These are phyloP conservation scores for Cryptococcus sp. DNA, from an alignment of 1,284 basidiomycete species.

Conservation along the genomic window DNA sequence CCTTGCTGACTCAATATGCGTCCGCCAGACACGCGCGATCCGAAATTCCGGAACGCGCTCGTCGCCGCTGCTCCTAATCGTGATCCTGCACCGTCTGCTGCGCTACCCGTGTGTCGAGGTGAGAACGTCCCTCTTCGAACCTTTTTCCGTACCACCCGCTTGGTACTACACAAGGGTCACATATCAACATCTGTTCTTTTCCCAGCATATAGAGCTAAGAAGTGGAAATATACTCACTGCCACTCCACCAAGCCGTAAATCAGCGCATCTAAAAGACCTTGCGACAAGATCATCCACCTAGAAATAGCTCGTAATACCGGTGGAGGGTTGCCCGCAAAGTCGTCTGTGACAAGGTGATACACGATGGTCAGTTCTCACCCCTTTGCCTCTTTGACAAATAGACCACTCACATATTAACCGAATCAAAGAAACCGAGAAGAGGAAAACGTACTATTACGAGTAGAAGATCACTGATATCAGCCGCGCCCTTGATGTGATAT, in stretches of 20 bases:
- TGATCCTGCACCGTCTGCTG: neutral
- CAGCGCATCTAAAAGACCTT: constrained; percentile 50
- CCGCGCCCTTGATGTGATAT: neutral
- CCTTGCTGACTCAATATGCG: too few relatives aligned
- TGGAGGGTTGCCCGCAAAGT: constrained; percentile 45
- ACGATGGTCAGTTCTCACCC: neutral
- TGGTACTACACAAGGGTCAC: constrained; percentile 11
- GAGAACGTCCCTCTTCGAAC: constrained; percentile 20
- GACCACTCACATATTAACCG: constrained; percentile 46
- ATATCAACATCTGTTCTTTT: neutral
- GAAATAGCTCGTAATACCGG: constrained; percentile 46
- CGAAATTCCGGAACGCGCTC: constrained; percentile 8
- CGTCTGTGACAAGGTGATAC: constrained; percentile 23
- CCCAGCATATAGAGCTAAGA: too few relatives aligned
- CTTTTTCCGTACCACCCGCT: constrained; percentile 18
- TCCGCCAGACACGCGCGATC: constrained; percentile 4
- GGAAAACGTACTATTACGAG: constrained; percentile 37
- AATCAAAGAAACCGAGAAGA: constrained; percentile 53
- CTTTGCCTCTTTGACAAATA: neutral
- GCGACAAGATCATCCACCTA: constrained; percentile 53
- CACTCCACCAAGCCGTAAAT: constrained; percentile 54
- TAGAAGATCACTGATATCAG: constrained; percentile 4
- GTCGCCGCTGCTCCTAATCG: neutral
- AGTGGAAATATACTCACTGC: constrained; percentile 34
- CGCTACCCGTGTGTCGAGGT: neutral